Conservation (phyloP, 140 eudicot species). For the Anethum foeniculum region DNA sequence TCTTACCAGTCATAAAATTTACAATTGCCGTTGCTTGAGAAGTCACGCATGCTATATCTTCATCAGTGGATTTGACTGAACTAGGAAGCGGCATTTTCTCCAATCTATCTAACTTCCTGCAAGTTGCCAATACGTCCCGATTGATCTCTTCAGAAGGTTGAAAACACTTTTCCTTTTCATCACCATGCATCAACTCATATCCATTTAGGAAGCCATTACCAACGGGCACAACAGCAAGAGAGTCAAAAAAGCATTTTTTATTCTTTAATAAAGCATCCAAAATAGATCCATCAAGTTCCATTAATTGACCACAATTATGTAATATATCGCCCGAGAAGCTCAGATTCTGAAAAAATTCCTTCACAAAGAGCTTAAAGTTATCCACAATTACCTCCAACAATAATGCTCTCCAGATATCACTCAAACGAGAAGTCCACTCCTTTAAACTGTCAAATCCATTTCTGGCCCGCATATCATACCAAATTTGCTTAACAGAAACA, state of each 20-base stretch:
- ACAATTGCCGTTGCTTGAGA: conserved; percentile 20
- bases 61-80: conserved; percentile 8
- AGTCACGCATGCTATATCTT: conserved; percentile 5
- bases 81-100: not conserved
- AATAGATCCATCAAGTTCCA: conserved; percentile 28
- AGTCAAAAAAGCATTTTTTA: conserved; percentile 21
- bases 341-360: conserved; percentile 21
- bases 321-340: conserved; percentile 23
- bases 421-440: conserved; percentile 60
- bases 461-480: conserved; percentile 70
- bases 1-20: conserved; percentile 16
- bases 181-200: not conserved
- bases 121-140: conserved; percentile 4
- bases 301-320: conserved; percentile 24
- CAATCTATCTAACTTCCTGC: not conserved
- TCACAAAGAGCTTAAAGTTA: conserved; percentile 30
- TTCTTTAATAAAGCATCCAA: conserved; percentile 29
- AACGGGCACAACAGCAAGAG: conserved; percentile 11
- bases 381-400: conserved; percentile 35
- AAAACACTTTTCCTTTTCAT: not conserved
- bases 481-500: conserved; percentile 64
- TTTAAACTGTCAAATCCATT: conserved; percentile 32
- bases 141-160: not conserved
- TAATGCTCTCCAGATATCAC: conserved; percentile 45
- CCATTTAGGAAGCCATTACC: not conserved